Evolutionary conservation across 2,329 filamentous ascomycete genomes (phyloP), one percentile per base, ranked within the genome.

Genomic region (Venturia carpophila): DNA sequence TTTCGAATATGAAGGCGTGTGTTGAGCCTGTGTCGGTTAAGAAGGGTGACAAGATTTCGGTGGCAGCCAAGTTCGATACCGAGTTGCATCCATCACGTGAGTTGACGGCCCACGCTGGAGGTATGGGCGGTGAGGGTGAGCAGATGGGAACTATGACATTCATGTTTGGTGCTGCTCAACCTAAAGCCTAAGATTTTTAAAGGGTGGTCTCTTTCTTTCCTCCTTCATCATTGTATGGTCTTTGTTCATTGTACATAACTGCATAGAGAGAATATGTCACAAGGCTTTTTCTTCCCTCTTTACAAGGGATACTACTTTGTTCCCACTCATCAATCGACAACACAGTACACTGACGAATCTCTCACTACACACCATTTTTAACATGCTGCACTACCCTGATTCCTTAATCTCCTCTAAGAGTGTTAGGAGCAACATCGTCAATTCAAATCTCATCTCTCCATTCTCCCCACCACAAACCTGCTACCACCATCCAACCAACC

Each of bases 131-230:
- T 6, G 42, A 43, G 58, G 58, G 39, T 1, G 58, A 61, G 58
- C 39, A 61, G 58, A 61, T 61, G 58, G 58, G 58, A 3, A 61
- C 42, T 10, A 61, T 61, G 58, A 61, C 39, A 4, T 61, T 61
- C 17, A 61, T 42, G 37, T 61, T 61, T 43, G 58, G 39, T 41
- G 24, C 58, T 21, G 30, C 52, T 56, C 27, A n/a, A 2, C 39
- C 39, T 2, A 41, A 41, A 41, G 39, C 15, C 30, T 15, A 30
- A 30, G 13, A 15, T 30, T 6, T 55, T 6, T 55, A 15, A 27
- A 19, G 47, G n/a, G 7, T 52, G 47, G 21, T 7, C 24, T 27
- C 47, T 52, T 52, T 52, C 7, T 4, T 19, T 15, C n/a, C n/a
- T n/a, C n/a, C n/a, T n/a, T n/a, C n/a, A n/a, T n/a, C n/a, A n/a